Evolutionary conservation across 2,329 filamentous ascomycete genomes (phyloP), one percentile per base, ranked within the genome.

Genomic region (Penicillium sp.): DNA sequence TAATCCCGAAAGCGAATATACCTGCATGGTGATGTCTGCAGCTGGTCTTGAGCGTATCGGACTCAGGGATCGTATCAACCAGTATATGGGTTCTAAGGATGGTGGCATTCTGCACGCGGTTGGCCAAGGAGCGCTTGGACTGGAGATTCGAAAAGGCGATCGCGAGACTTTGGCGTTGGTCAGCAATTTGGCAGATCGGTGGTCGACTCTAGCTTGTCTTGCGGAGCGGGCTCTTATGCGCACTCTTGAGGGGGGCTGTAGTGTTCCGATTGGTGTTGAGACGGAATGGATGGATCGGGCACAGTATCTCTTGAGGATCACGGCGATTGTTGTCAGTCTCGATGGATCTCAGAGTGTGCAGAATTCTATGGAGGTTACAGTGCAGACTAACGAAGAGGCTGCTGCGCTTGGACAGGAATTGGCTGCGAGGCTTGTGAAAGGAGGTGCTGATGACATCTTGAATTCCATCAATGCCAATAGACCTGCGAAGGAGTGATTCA

Each of bases 11-110:
- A 79, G 82, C 23, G 81, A 81, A 52, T 93, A 87, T 73, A 79
- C 86, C 3, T 90, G 86, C 38, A 86, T 95, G 59, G 88, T 96
- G 62, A 80, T 96, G 42, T 92, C 92, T 0, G 89, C 90, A 0
- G 91, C 92, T 0, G 92, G 92, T 0, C 77, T 96, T 38, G 79
- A 87, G 70, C 82, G 92, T 52, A 81, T 95, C 74, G 82, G 82
- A n/a, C 77, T 88, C 57, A 79, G 79, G 4, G 76, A 76, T 45
- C 82, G 90, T 60, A 95, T 96, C 68, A 84, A 83, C 41, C 84
- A 89, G 70, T 89, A 84, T 65, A 79, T 96, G 57, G 85, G 86
- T 51, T 78, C 81, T 38, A 79, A 74, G 44, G 78, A 80, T 28
- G 34, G 34, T 1, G 34, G 34, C 1, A 85, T 95, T 74, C 75